phyloP scores from a whole-genome alignment of 2,329 filamentous ascomycete genomes.

The Pseudocercospora macadamiae region DNA sequence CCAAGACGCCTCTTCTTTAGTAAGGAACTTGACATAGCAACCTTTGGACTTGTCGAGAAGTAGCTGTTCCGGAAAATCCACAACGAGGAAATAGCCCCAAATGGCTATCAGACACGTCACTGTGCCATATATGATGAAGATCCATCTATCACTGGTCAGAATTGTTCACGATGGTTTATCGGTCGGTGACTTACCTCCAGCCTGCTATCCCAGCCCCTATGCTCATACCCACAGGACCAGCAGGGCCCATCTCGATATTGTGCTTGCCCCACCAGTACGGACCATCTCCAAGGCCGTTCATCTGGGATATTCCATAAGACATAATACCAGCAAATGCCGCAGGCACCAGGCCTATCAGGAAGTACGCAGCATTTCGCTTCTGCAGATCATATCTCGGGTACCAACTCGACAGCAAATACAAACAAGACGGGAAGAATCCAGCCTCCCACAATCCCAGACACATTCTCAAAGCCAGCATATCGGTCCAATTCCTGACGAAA shows the following conservation, averaged over 20 bases:
- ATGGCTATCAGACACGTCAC: slow-evolving; percentile 1
- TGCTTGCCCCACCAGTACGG: slow-evolving; percentile 7
- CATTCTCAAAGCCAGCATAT: not conserved
- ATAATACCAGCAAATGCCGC: slow-evolving; percentile 56
- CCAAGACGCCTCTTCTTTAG: slow-evolving; percentile 16
- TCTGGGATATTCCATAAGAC: slow-evolving; percentile 51
- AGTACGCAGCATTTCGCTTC: slow-evolving; percentile 24
- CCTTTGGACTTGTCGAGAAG: not conserved
- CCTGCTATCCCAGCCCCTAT: slow-evolving; percentile 4
- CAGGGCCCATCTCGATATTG: not conserved
- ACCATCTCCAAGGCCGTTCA: slow-evolving; percentile 33
- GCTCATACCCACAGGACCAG: not conserved
- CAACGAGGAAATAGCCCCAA: slow-evolving; percentile 6
- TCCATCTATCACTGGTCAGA: slow-evolving; percentile 5
- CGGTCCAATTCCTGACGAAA: slow-evolving; percentile 1
- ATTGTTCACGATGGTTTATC: not conserved
- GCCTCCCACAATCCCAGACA: slow-evolving; percentile 8
- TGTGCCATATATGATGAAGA: slow-evolving; percentile 4
- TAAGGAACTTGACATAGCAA: slow-evolving; percentile 7
- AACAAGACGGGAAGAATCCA: slow-evolving; percentile 8
- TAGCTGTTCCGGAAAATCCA: slow-evolving; percentile 18
- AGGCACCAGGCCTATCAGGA: slow-evolving; percentile 41
- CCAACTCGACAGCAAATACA: slow-evolving; percentile 51
- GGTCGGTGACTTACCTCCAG: not conserved
- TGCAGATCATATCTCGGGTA: slow-evolving; percentile 45